These are phyloP conservation scores for Carpinus viminea DNA, from an alignment of 306 rosid genomes.

Conservation along the genomic window DNA sequence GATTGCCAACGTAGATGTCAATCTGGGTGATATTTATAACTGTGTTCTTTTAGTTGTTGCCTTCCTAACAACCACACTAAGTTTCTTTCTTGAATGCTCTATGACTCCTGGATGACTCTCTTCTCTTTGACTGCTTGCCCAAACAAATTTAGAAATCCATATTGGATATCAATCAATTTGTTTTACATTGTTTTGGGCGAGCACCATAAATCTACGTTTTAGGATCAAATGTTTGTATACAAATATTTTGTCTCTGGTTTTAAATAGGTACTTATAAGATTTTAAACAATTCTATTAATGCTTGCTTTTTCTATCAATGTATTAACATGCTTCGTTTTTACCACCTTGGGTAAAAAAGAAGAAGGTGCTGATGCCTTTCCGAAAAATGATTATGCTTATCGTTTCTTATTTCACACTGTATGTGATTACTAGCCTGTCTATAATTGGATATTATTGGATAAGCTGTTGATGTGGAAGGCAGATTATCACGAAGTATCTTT, in stretches of 20 bases:
- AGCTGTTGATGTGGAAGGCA: neutral
- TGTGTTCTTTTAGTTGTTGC: neutral
- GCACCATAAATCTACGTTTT: too few relatives aligned
- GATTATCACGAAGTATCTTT: neutral
- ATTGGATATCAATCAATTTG: too few relatives aligned
- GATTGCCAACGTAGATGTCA: neutral
- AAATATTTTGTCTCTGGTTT: neutral
- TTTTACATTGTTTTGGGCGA: neutral
- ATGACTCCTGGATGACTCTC: neutral
- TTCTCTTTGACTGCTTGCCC: neutral
- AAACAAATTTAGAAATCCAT: neutral
- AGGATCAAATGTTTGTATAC: too few relatives aligned
- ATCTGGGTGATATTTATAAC: neutral
- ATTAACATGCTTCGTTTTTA: neutral
- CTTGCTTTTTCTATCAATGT: neutral
- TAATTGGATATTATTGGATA: neutral
- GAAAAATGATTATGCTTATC: neutral
- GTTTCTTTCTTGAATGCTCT: conserved; percentile 6
- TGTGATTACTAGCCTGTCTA: neutral
- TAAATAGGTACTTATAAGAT: neutral
- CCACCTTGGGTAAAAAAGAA: neutral
- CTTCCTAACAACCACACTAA: neutral
- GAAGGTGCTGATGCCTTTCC: neutral
- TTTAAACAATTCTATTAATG: neutral
- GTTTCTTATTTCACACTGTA: neutral